Evolutionary conservation across 345 rosid species (phyloP), one percentile per base, ranked within the genome.

Genomic region (Dipteronia dyeriana): DNA sequence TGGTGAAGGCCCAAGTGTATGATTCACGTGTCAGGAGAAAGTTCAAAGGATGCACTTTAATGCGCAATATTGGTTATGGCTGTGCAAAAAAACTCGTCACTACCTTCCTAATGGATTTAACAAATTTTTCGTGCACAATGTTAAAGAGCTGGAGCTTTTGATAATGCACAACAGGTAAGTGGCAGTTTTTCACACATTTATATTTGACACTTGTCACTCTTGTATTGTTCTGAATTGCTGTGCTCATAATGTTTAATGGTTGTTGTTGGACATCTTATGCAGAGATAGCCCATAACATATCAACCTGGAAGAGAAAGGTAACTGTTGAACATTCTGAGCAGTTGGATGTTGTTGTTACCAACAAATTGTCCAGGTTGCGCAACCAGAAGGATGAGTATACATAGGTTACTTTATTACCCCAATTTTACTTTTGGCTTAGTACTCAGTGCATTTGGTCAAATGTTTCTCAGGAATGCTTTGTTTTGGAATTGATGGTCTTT

Each of bases 21-120:
- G 92, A 90, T 82, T 91, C 94, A 17, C 90, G 94, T 73, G 91
- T 89, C 63, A 85, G 94, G 84, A 89, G 94, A 68, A 91, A 89
- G 87, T 91, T 91, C 84, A 91, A 91, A 66, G 94, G 94, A 81
- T 76, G 83, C 78, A 80, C 87, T 47, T 38, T 90, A 75, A 90
- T 90, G 92, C 94, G 92, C 39, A 89, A 90, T 71, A 85, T 90
- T 74, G 94, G 92, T 64, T 90, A 90, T 71, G 92, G 90, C 22
- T 78, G 90, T 0, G 89, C 85, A 89, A 85, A 89, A 90, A 85
- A 72, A 90, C 92, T 3, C 89, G 92, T 62, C 91, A 90, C 84
- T 90, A 82, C 77, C 92, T 89, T 54, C 94, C 94, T 41, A 90
- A 90, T 39, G 90, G 94, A 26, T 89, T 90, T 68, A 90, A 87